These are phyloP conservation scores for Cordia subcordata DNA, from an alignment of 257 asterid species.

Conservation along the genomic window DNA sequence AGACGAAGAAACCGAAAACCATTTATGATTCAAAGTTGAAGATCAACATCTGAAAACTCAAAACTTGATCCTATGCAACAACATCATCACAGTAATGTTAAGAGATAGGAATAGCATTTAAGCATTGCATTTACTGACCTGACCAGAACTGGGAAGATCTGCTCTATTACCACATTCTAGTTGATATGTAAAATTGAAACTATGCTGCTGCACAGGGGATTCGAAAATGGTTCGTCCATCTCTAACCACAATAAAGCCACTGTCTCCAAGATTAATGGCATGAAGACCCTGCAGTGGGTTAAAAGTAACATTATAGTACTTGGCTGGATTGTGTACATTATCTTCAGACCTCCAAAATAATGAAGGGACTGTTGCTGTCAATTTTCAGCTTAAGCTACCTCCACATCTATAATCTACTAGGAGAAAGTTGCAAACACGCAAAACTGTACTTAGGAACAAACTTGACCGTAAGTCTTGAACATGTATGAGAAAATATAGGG, in stretches of 20 bases:
- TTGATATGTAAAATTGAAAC: slow-evolving; percentile 81
- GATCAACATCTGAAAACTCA: too few relatives aligned
- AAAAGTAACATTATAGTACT: not conserved
- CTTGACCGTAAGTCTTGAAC: too few relatives aligned
- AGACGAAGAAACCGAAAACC: not conserved
- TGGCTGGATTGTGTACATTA: slow-evolving; percentile 1
- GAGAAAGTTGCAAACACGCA: too few relatives aligned
- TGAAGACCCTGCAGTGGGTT: slow-evolving; percentile 47
- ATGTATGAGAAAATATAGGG: too few relatives aligned
- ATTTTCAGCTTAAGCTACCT: too few relatives aligned
- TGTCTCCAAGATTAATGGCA: slow-evolving; percentile 91
- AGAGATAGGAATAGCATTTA: too few relatives aligned
- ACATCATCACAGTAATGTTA: too few relatives aligned
- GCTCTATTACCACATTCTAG: slow-evolving; percentile 48
- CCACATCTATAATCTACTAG: too few relatives aligned
- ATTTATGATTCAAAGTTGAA: not conserved
- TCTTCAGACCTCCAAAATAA: not conserved
- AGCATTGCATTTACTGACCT: slow-evolving; percentile 13
- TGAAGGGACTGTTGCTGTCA: not conserved
- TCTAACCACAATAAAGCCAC: slow-evolving; percentile 75
- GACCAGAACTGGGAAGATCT: slow-evolving; percentile 68
- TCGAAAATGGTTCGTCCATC: slow-evolving; percentile 56
- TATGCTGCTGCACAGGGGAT: slow-evolving; percentile 75
- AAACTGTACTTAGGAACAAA: too few relatives aligned
- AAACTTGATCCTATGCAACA: too few relatives aligned